These are phyloP conservation scores for Neofusicoccum laricinum DNA, from an alignment of 2,329 filamentous ascomycete species.

Conservation along the genomic window DNA sequence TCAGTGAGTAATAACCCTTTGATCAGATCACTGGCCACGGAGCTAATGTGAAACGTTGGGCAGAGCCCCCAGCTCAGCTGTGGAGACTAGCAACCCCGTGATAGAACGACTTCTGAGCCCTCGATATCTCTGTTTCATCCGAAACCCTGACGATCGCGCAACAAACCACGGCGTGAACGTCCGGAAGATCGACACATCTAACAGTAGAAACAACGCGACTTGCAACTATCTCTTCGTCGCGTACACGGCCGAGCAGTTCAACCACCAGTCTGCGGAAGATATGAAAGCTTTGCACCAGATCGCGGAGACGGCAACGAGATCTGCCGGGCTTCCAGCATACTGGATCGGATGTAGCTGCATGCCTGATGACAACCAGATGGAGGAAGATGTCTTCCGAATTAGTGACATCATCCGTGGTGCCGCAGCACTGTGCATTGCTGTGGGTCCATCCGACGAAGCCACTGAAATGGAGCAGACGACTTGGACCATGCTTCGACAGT, in stretches of 20 bases:
- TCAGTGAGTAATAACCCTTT: too few species aligned
- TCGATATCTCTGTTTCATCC: slow-evolving; percentile 30
- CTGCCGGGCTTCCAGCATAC: slow-evolving; percentile 39
- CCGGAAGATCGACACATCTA: background rate
- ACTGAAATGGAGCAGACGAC: slow-evolving; percentile 20
- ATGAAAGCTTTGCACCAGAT: slow-evolving; percentile 32
- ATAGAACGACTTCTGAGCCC: slow-evolving; percentile 28
- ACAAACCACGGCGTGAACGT: background rate
- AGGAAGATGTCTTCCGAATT: slow-evolving; percentile 42
- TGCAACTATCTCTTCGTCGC: slow-evolving; percentile 39
- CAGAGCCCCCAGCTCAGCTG: background rate
- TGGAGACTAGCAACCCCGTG: slow-evolving; percentile 23
- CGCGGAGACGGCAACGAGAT: slow-evolving; percentile 37
- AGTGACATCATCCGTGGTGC: slow-evolving; percentile 46
- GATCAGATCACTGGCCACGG: too few species aligned
- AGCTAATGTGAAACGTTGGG: too few species aligned
- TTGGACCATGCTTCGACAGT: slow-evolving; percentile 38
- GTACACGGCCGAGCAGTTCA: slow-evolving; percentile 43
- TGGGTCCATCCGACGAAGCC: slow-evolving; percentile 28
- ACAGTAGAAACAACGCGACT: background rate
- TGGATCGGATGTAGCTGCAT: slow-evolving; percentile 47
- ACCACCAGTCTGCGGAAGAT: slow-evolving; percentile 25
- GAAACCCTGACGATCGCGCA: background rate
- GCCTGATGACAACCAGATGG: slow-evolving; percentile 30
- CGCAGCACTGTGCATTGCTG: slow-evolving; percentile 41